These are phyloP conservation scores for Pseudocohnilembus persalinus DNA, from an alignment of 169 alveolate genomes.

Conservation along the genomic window DNA sequence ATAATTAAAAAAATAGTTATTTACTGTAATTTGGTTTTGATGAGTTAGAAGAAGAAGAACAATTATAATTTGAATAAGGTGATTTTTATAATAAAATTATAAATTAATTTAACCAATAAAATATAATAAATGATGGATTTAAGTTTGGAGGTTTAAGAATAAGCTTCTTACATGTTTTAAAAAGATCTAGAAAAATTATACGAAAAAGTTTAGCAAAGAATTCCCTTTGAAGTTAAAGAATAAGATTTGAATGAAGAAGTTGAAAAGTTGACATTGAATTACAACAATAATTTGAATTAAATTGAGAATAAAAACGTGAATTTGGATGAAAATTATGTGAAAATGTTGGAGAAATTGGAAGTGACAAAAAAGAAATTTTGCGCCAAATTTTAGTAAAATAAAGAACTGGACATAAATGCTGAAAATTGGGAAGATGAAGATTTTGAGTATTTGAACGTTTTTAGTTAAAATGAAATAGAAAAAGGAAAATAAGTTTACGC, in stretches of 20 bases:
- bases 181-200: background rate
- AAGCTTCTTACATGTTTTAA: background rate
- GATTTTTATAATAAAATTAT: too few species aligned
- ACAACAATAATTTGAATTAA: too few species aligned
- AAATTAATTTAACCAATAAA: background rate
- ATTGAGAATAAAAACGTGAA: too few species aligned
- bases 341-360: background rate
- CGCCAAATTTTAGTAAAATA: background rate
- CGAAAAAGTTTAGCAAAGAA: background rate
- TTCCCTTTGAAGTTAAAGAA: background rate
- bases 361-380: background rate
- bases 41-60: background rate
- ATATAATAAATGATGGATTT: background rate
- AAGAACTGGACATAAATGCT: background rate
- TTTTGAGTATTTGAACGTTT: background rate
- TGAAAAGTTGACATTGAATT: too few species aligned
- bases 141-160: background rate
- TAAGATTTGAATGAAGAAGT: background rate
- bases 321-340: background rate
- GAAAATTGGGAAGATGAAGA: background rate
- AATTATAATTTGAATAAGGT: background rate
- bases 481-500: background rate
- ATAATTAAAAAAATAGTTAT: too few species aligned
- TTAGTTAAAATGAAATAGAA: too few species aligned
- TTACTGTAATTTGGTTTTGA: background rate